These are phyloP conservation scores for Vigna radiata DNA, from an alignment of 306 rosid species.

Conservation along the genomic window DNA sequence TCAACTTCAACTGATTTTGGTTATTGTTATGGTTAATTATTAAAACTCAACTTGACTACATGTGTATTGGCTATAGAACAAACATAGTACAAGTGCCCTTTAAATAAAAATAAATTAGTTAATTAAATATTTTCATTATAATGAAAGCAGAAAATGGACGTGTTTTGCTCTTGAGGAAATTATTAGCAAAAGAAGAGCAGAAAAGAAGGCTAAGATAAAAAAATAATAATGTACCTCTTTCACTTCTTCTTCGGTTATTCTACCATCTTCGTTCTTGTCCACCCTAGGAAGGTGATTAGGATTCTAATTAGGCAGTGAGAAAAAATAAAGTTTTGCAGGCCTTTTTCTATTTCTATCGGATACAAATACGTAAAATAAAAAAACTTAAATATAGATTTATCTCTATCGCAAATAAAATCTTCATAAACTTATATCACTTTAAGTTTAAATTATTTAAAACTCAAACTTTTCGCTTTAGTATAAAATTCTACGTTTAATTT, in stretches of 20 bases:
- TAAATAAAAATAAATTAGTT: background rate
- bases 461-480: no score
- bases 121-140: background rate
- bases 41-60: background rate
- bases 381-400: background rate
- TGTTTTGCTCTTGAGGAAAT: background rate
- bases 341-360: background rate
- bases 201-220: background rate
- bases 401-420: background rate
- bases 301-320: background rate
- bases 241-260: slow-evolving; percentile 84
- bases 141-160: background rate
- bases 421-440: background rate
- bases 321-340: slow-evolving; percentile 11
- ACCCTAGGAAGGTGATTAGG: slow-evolving; percentile 61
- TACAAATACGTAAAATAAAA: background rate
- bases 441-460: background rate
- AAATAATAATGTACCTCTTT: slow-evolving; percentile 69
- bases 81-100: background rate
- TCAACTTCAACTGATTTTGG: no score
- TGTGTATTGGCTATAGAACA: background rate
- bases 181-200: background rate
- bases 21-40: background rate
- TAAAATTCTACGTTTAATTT: no score
- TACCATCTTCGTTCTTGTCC: slow-evolving; percentile 94